These are phyloP conservation scores for Chaetomium cochliodes DNA, from an alignment of 495 filamentous ascomycete species.

Conservation along the genomic window DNA sequence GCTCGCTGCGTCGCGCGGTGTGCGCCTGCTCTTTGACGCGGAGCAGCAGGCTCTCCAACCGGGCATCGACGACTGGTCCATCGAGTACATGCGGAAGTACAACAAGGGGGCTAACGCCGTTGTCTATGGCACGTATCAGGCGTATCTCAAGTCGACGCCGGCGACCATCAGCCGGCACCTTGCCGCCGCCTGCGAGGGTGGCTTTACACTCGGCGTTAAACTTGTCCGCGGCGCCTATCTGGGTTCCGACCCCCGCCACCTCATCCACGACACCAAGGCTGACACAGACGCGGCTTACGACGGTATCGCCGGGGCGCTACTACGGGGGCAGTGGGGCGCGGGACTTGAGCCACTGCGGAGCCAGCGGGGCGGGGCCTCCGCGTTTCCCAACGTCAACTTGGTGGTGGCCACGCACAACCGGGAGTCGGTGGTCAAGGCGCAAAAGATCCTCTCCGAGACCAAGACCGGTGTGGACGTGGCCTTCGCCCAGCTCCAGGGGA, in stretches of 20 bases:
- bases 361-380: conserved; percentile 27
- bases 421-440: conserved; percentile 71
- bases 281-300: conserved; percentile 61
- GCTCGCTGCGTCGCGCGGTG: conserved; percentile 65
- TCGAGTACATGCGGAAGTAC: conserved; percentile 72
- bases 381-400: conserved; percentile 65
- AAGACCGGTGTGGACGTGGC: conserved; percentile 58
- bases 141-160: conserved; percentile 74
- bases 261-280: conserved; percentile 78
- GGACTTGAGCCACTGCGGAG: conserved; percentile 44
- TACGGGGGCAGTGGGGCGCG: conserved; percentile 48
- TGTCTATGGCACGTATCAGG: conserved; percentile 74
- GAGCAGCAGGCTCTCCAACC: conserved; percentile 79
- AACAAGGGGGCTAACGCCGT: conserved; percentile 57
- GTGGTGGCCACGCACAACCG: conserved; percentile 92
- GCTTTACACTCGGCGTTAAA: conserved; percentile 83
- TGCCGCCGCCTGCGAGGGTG: conserved; percentile 59
- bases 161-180: conserved; percentile 65
- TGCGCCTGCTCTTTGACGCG: conserved; percentile 82
- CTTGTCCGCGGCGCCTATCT: conserved; percentile 92
- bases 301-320: conserved; percentile 38
- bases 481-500: conserved; percentile 91
- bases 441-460: conserved; percentile 41
- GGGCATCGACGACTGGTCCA: conserved; percentile 83
- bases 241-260: conserved; percentile 69